Evolutionary conservation across 1,284 basidiomycete genomes (phyloP).

Genomic region (Apiotrichum laibachii): DNA sequence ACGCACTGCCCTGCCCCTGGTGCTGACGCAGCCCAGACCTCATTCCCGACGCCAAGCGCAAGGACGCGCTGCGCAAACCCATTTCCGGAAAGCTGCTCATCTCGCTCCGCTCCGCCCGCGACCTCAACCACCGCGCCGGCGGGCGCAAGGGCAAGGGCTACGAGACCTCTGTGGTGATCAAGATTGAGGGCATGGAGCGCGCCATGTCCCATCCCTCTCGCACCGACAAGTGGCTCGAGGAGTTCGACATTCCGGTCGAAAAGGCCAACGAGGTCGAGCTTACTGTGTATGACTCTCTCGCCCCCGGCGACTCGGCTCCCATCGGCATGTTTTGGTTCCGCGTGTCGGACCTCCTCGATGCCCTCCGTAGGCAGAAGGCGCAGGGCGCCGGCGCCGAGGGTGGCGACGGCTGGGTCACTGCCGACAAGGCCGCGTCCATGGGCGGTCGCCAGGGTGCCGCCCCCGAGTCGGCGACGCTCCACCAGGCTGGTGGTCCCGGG

Average conservation of each 20-base stretch:
- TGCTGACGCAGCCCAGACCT: conserved; percentile 32
- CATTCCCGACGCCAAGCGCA: conserved; percentile 75
- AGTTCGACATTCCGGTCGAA: conserved; percentile 93
- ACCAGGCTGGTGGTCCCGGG: conserved; percentile 16
- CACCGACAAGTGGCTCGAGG: conserved; percentile 96
- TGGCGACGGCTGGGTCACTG: conserved; percentile 81
- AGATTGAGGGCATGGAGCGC: conserved; percentile 91
- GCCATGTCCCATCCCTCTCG: conserved; percentile 89
- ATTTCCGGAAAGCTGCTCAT: conserved; percentile 90
- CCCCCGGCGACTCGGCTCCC: conserved; percentile 73
- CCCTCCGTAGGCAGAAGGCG: conserved; percentile 88
- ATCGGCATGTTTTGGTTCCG: conserved; percentile 96
- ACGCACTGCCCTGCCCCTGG: neutral
- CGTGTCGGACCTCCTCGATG: conserved; percentile 92
- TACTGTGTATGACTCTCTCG: conserved; percentile 89
- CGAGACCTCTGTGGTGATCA: conserved; percentile 90
- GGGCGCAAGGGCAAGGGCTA: conserved; percentile 70
- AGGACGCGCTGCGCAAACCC: conserved; percentile 86
- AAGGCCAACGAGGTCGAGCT: conserved; percentile 99
- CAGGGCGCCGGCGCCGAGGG: conserved; percentile 71
- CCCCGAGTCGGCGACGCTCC: conserved; percentile 38
- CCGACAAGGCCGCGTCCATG: conserved; percentile 55
- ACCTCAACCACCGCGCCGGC: conserved; percentile 89
- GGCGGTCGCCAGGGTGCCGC: conserved; percentile 39
- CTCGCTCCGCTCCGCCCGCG: conserved; percentile 81